A percentile compares a stretch with the other conserved stretches of the same genome.
These are phyloP conservation scores for Silene uniflora DNA, from an alignment of 148 eudicot species.

Conservation along the genomic window DNA sequence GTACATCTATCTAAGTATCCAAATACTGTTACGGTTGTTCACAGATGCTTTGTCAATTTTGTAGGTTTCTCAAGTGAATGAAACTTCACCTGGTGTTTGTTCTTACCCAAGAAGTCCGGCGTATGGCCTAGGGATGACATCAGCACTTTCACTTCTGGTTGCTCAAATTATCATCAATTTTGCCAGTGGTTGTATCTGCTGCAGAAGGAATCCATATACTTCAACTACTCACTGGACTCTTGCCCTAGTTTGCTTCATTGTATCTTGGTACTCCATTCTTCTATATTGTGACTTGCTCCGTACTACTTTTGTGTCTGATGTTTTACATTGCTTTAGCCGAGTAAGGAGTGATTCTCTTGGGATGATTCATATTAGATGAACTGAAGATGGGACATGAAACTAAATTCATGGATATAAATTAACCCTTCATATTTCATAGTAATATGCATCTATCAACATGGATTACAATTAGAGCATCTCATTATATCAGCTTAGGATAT, in stretches of 20 bases:
- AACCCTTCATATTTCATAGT: too few relatives aligned
- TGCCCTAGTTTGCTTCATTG: conserved; percentile 60
- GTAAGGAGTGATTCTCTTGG: too few relatives aligned
- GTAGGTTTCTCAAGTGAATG: conserved; percentile 52
- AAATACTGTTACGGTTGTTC: neutral
- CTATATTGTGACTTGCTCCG: neutral
- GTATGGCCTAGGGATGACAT: conserved; percentile 58
- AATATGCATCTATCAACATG: neutral
- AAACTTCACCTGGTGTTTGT: conserved; percentile 54
- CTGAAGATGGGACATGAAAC: too few relatives aligned
- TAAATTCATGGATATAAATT: neutral
- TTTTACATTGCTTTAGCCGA: neutral
- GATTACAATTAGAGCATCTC: too few relatives aligned
- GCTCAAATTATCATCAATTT: conserved; percentile 61
- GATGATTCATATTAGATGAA: neutral
- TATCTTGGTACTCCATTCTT: conserved; percentile 70
- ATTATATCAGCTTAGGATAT: neutral
- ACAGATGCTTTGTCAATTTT: conserved; percentile 3
- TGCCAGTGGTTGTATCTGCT: conserved; percentile 73
- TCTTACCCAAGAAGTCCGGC: conserved; percentile 81
- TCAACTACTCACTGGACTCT: conserved; percentile 48
- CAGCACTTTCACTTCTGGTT: conserved; percentile 61
- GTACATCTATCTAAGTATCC: too few relatives aligned
- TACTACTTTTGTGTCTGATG: neutral
- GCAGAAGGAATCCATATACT: conserved; percentile 49